phyloP scores from a whole-genome alignment of 2,329 filamentous ascomycete species.

The Penicillium hordei region DNA sequence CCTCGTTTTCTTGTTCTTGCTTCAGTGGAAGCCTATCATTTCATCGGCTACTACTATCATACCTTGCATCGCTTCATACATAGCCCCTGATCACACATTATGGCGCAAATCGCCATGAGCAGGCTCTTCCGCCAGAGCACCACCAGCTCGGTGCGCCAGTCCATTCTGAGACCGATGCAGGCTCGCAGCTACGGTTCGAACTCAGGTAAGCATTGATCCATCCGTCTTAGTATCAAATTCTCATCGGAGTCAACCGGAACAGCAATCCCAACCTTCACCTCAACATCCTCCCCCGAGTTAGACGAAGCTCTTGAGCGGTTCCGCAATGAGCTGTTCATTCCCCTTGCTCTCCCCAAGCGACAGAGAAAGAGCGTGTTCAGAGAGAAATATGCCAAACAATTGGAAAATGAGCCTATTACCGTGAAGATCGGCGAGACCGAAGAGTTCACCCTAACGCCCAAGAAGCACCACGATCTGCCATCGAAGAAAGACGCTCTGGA shows the following conservation, averaged over 20 bases:
- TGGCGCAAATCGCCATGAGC: slow-evolving; percentile 43
- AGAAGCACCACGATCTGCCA: slow-evolving; percentile 36
- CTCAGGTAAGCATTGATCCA: slow-evolving; percentile 27
- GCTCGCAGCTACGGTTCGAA: slow-evolving; percentile 32
- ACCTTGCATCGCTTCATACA: neutral
- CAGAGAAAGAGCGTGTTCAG: slow-evolving; percentile 45
- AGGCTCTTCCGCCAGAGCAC: slow-evolving; percentile 40
- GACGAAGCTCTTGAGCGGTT: slow-evolving; percentile 42
- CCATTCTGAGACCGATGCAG: slow-evolving; percentile 33
- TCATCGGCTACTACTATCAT: neutral
- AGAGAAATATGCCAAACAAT: slow-evolving; percentile 34
- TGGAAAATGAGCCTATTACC: slow-evolving; percentile 43
- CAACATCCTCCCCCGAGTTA: slow-evolving; percentile 43
- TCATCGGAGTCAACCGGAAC: slow-evolving; percentile 4
- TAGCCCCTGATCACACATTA: slow-evolving; percentile 18
- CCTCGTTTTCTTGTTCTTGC: neutral
- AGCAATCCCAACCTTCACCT: slow-evolving; percentile 43
- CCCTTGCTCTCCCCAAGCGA: slow-evolving; percentile 37
- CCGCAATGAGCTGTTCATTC: slow-evolving; percentile 48
- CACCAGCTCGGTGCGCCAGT: slow-evolving; percentile 33
- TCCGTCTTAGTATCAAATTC: neutral
- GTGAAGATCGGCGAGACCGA: slow-evolving; percentile 41
- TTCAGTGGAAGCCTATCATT: neutral
- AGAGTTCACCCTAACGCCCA: slow-evolving; percentile 42
- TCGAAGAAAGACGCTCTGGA: slow-evolving; percentile 33